Evolutionary conservation across 148 eudicot genomes (phyloP), one percentile per base, ranked within the genome.

Genomic region (Talinum fruticosum): DNA sequence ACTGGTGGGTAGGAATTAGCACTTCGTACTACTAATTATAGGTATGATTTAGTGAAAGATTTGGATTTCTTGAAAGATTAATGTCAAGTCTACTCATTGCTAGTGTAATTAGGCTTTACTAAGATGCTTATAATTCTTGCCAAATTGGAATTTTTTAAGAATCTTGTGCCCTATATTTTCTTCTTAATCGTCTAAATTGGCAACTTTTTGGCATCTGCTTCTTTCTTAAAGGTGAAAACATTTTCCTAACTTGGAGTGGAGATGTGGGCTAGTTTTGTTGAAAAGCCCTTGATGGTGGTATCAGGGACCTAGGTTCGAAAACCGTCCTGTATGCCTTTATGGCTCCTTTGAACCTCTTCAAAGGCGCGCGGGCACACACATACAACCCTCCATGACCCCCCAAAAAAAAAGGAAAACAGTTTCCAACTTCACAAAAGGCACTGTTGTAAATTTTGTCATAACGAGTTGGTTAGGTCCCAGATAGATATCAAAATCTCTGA

Each of bases 381-480:
- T 12, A 10, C 13, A 14, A 8, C 0, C 47, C n/a, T n/a, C n/a
- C n/a, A n/a, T n/a, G n/a, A 41, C 47, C 8, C 47, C 13, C 12
- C 1, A 41, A 41, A 41, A 41, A 41, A 6, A 41, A 37, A 7
- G 41, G 10, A 41, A 41, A 6, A 41, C 8, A 53, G n/a, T 57
- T 21, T 57, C 28, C 64, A n/a, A 57, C 49, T 54, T 73, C 30
- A n/a, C 37, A 34, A 36, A 19, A 28, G 73, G 65, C 15, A 79
- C 18, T 26, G 16, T 76, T 70, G 13, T 41, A 41, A 41, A 12
- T 41, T 14, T 41, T 19, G 61, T 53, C 64, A 23, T 67, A 16
- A 36, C 47, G 38, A 77, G 75, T 45, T 72, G 78, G 73, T 78
- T 73, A 2, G 68, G 84, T 80, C 66, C 57, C 57, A 16, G 57